Percentiles rank a stretch among this genome's conserved stretches.
These are phyloP conservation scores for Hyaloperonospora arabidopsidis DNA, from an alignment of 352 stramenopile genomes.

Conservation along the genomic window DNA sequence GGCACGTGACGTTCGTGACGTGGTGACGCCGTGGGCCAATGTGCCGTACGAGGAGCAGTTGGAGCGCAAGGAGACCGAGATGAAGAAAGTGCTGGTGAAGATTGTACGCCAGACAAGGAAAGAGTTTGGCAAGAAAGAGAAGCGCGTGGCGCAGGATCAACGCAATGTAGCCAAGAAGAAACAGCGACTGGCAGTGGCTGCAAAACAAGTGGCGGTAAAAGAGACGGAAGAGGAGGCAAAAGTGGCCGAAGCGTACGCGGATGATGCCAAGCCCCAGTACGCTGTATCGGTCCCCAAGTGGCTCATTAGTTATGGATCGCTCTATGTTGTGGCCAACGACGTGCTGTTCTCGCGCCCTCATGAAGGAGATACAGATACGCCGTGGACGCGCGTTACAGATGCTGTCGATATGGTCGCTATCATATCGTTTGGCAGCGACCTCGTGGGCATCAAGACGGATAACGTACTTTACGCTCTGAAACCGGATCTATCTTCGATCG, in stretches of 20 bases:
- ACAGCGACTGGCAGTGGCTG: conserved; percentile 28
- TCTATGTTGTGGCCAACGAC: conserved; percentile 51
- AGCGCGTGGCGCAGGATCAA: conserved; percentile 49
- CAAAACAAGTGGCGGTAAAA: conserved; percentile 26
- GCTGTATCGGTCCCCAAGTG: conserved; percentile 51
- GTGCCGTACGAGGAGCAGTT: conserved; percentile 78
- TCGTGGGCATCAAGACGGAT: conserved; percentile 52
- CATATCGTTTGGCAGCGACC: conserved; percentile 68
- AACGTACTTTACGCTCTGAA: conserved; percentile 50
- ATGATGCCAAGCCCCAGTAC: conserved; percentile 32
- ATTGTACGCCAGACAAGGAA: conserved; percentile 79
- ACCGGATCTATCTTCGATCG: conserved; percentile 12
- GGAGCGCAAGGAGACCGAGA: conserved; percentile 78
- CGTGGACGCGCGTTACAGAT: conserved; percentile 40
- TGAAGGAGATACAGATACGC: conserved; percentile 32
- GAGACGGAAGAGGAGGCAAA: conserved; percentile 25
- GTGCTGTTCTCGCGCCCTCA: conserved; percentile 57
- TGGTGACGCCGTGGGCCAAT: conserved; percentile 76
- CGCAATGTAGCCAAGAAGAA: conserved; percentile 57
- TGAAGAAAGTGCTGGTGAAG: conserved; percentile 86
- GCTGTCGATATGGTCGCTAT: conserved; percentile 46
- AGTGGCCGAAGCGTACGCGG: conserved; percentile 11
- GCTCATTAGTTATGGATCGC: conserved; percentile 68
- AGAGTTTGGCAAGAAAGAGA: conserved; percentile 85
- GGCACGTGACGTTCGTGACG: conserved; percentile 51